These are phyloP conservation scores for Microbotryum saponariae DNA, from an alignment of 1,284 basidiomycete species.

Conservation along the genomic window DNA sequence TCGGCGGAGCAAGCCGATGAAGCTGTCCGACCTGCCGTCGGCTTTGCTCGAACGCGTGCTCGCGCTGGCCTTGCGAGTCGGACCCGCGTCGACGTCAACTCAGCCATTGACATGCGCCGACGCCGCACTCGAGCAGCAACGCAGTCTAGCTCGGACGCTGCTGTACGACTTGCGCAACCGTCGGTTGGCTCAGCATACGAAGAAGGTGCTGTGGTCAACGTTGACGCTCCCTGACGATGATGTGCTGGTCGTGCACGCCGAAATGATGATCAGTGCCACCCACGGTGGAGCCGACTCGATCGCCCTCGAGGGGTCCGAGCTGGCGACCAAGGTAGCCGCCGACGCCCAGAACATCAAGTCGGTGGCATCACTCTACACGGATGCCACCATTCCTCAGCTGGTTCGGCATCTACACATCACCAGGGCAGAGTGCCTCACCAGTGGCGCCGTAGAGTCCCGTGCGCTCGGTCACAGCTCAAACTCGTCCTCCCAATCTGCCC, in stretches of 20 bases:
- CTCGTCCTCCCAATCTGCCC: neutral
- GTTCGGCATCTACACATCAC: neutral
- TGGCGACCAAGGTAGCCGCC: neutral
- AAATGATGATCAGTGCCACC: neutral
- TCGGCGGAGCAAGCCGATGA: neutral
- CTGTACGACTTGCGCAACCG: too few species aligned
- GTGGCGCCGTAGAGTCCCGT: neutral
- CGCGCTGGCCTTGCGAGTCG: too few species aligned
- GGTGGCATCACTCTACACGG: neutral
- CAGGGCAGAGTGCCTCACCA: neutral
- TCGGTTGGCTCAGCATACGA: too few species aligned
- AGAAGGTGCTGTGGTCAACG: too few species aligned
- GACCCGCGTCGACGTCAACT: too few species aligned
- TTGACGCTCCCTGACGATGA: slow-evolving; percentile 23
- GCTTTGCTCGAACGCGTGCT: slow-evolving; percentile 21
- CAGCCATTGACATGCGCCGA: too few species aligned
- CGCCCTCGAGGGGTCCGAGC: neutral
- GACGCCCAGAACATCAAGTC: neutral
- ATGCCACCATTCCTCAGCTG: neutral
- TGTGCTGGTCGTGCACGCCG: slow-evolving; percentile 8
- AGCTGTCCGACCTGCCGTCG: neutral
- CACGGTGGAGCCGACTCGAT: neutral
- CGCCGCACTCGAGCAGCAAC: too few species aligned
- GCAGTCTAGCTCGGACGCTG: too few species aligned
- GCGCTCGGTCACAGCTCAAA: neutral